phyloP scores from a whole-genome alignment of 441 rosid genomes.

The Pelargonium fulgidum region DNA sequence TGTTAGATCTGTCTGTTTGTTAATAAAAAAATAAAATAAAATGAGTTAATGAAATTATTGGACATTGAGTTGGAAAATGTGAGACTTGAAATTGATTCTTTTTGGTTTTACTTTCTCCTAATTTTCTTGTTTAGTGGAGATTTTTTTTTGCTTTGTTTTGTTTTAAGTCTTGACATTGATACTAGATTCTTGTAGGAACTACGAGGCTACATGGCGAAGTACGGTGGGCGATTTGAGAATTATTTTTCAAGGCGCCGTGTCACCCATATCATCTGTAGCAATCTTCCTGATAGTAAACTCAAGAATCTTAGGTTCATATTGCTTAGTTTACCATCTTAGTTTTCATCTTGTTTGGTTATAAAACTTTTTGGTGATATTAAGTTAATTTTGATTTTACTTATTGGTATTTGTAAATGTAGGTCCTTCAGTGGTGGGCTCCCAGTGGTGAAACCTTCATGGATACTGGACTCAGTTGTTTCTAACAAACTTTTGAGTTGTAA shows the following conservation, averaged over 20 bases:
- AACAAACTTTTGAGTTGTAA: conserved; percentile 77
- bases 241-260: conserved; percentile 75
- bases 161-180: not conserved
- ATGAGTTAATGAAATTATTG: not conserved
- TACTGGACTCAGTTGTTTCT: conserved; percentile 68
- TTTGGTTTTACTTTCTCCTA: not conserved
- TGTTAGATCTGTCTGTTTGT: not conserved
- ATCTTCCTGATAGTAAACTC: conserved; percentile 78
- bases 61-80: not conserved
- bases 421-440: conserved; percentile 89
- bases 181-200: conserved; percentile 43
- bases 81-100: not conserved
- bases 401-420: conserved; percentile 29
- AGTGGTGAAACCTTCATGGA: conserved; percentile 87
- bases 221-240: conserved; percentile 75
- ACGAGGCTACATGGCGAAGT: conserved; percentile 55
- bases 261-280: conserved; percentile 84
- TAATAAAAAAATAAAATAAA: not conserved
- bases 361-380: not conserved
- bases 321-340: conserved; percentile 2
- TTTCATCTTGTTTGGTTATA: conserved; percentile 10
- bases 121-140: not conserved
- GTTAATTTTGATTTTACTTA: not conserved
- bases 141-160: not conserved
- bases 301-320: conserved; percentile 64